Percentiles rank a stretch among this genome's conserved stretches.
These are phyloP conservation scores for Fusarium newnesense DNA, from an alignment of 2,329 filamentous ascomycete species.

Conservation along the genomic window DNA sequence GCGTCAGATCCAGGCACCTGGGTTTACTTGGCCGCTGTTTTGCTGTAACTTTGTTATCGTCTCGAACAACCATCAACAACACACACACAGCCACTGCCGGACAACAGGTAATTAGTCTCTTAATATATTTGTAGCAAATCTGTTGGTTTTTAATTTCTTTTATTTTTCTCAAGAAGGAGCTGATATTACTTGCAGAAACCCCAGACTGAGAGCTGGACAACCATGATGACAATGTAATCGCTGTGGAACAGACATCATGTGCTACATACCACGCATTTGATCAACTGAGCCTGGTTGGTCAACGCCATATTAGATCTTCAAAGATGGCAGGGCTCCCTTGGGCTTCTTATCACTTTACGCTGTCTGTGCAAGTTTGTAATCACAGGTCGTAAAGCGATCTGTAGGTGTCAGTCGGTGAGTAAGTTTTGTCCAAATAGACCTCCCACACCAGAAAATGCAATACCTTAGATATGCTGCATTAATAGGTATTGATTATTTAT, in stretches of 20 bases:
- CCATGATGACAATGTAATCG: neutral
- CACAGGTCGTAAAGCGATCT: neutral
- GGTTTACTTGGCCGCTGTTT: neutral
- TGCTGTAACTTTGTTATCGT: neutral
- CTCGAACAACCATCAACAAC: neutral
- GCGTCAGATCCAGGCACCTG: neutral
- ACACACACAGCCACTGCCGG: neutral
- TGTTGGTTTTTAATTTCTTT: neutral
- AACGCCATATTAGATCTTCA: neutral
- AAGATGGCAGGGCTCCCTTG: neutral
- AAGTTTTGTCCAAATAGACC: neutral
- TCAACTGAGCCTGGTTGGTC: neutral
- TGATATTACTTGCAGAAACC: neutral
- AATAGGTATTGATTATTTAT: neutral
- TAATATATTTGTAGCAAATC: neutral
- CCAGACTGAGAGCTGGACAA: neutral
- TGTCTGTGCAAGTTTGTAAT: neutral
- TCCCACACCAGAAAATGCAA: neutral
- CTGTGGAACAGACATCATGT: slow-evolving; percentile 9
- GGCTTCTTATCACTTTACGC: neutral
- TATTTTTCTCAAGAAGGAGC: neutral
- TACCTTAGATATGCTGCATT: neutral
- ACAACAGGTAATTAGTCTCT: neutral
- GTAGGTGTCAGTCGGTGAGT: neutral
- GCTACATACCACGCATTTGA: neutral